phyloP scores from a whole-genome alignment of 1,139 yeast species.

The Pneumocystis carinii region DNA sequence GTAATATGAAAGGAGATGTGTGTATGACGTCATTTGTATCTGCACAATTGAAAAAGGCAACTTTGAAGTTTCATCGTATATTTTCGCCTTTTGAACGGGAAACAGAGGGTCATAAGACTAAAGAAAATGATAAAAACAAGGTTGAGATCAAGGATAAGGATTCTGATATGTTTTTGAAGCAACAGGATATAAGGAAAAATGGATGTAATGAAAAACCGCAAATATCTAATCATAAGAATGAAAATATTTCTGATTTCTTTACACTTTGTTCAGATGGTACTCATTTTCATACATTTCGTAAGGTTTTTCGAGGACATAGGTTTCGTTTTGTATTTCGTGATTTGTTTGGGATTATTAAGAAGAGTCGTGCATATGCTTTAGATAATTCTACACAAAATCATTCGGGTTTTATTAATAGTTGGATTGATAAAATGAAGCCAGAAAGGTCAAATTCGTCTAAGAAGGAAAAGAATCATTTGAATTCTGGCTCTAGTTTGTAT shows the following conservation, averaged over 20 bases:
- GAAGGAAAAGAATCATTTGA: slow-evolving; percentile 20
- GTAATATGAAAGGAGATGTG: not conserved
- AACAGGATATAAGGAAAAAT: not conserved
- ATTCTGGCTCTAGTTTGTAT: slow-evolving; percentile 27
- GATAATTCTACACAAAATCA: slow-evolving; percentile 13
- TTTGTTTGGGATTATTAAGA: slow-evolving; percentile 24
- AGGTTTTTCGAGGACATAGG: slow-evolving; percentile 77
- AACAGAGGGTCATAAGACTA: not conserved
- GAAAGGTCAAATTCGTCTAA: slow-evolving; percentile 25
- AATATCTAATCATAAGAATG: not conserved
- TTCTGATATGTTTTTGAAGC: not conserved
- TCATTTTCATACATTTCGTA: slow-evolving; percentile 66
- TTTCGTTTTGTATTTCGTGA: slow-evolving; percentile 76
- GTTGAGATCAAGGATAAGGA: not conserved
- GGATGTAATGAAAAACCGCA: not conserved
- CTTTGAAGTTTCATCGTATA: slow-evolving; percentile 12
- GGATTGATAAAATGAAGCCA: slow-evolving; percentile 50
- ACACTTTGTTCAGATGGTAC: slow-evolving; percentile 44
- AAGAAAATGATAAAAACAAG: not conserved
- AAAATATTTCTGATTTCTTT: slow-evolving; percentile 26
- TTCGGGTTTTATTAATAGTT: slow-evolving; percentile 69
- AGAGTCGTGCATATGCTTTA: slow-evolving; percentile 36
- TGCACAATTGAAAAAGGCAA: slow-evolving; percentile 20
- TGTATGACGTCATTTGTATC: not conserved
- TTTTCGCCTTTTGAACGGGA: slow-evolving; percentile 8